Conservation (phyloP, 2,329 filamentous ascomycete genomes). For the Leptographium procerum region DNA sequence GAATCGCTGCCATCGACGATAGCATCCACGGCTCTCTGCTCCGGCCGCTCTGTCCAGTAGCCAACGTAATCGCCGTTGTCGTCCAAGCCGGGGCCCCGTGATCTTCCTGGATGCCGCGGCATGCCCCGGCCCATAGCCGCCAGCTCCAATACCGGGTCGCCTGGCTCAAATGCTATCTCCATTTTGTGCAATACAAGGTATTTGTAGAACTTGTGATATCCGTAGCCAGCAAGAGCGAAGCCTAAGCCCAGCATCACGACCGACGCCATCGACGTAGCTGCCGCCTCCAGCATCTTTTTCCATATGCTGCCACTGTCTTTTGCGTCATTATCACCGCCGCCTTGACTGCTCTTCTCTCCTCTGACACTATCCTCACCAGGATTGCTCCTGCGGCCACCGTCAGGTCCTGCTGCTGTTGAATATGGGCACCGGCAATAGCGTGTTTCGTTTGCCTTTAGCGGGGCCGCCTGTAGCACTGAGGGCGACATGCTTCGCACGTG, state of each 20-base stretch:
- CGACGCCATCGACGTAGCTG: constrained; percentile 64
- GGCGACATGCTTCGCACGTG: background rate
- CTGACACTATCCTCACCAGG: background rate
- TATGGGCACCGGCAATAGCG: background rate
- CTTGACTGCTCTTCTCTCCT: no score
- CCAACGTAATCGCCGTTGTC: constrained; percentile 21
- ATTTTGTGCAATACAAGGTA: constrained; percentile 85
- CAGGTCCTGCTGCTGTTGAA: background rate
- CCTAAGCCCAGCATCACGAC: constrained; percentile 59
- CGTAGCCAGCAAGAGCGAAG: constrained; percentile 57
- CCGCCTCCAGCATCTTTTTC: constrained; percentile 60
- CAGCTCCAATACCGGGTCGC: constrained; percentile 78
- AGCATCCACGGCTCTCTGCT: constrained; percentile 70
- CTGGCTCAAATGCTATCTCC: constrained; percentile 79
- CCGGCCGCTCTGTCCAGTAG: constrained; percentile 40
- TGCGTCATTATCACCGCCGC: no score
- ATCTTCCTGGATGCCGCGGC: constrained; percentile 21
- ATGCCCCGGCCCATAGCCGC: constrained; percentile 54
- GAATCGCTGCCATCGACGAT: constrained; percentile 63
- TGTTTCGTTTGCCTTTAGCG: background rate
- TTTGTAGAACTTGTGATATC: constrained; percentile 81
- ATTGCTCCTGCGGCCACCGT: background rate
- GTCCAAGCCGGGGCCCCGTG: background rate
- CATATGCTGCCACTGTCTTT: constrained; percentile 17
- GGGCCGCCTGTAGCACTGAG: no score